Conservation (phyloP, 2,329 filamentous ascomycete species). For the Colletotrichum tropicale region DNA sequence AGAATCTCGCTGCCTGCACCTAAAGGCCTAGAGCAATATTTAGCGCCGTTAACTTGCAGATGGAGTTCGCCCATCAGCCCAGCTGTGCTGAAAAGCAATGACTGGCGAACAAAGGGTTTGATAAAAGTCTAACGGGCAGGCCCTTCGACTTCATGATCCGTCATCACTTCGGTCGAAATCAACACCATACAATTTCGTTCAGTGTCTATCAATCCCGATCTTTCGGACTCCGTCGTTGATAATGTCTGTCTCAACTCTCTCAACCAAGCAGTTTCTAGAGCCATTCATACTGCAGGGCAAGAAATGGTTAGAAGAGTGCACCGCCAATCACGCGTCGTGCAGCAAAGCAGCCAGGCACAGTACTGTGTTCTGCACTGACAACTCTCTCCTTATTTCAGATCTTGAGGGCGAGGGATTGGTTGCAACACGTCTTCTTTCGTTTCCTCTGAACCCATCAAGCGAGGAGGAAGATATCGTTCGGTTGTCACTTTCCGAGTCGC, state of each 20-base stretch:
- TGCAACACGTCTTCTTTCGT: not conserved
- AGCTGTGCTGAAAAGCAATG: not conserved
- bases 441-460: not conserved
- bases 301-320: not conserved
- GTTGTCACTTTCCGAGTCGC: not conserved
- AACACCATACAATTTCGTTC: not conserved
- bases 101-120: not conserved
- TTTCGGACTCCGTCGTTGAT: not conserved
- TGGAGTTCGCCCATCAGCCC: not conserved
- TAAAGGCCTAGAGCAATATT: not conserved
- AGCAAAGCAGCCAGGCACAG: not conserved
- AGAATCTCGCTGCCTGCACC: not conserved
- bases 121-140: not conserved
- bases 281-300: not conserved
- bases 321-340: not conserved
- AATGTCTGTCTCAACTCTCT: not conserved
- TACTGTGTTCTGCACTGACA: not conserved
- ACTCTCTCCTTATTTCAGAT: not conserved
- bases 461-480: not conserved
- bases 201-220: rapidly evolving
- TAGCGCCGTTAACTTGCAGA: not conserved
- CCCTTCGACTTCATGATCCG: not conserved
- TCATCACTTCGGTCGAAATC: not conserved
- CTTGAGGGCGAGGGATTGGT: not conserved
- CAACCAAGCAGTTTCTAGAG: not conserved